These are phyloP conservation scores for Hsuehochloa calcarea DNA, from an alignment of 176 grass and related monocot species.

Conservation along the genomic window DNA sequence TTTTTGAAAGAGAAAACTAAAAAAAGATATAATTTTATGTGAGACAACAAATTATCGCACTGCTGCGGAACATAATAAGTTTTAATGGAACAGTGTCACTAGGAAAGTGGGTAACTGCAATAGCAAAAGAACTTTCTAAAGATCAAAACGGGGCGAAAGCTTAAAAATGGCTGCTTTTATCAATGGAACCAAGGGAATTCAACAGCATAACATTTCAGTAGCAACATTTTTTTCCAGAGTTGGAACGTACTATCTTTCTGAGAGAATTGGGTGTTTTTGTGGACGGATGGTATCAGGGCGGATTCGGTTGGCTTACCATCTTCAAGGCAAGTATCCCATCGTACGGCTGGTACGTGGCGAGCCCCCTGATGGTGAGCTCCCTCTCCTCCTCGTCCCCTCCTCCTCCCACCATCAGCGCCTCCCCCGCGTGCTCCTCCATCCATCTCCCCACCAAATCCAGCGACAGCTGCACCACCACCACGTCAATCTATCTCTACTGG, in stretches of 20 bases:
- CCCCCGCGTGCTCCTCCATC: slow-evolving; percentile 60
- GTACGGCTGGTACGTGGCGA: slow-evolving; percentile 74
- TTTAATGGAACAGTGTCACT: background rate
- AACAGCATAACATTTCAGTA: background rate
- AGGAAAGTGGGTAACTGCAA: background rate
- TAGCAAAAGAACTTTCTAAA: background rate
- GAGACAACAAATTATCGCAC: background rate
- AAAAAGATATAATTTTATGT: background rate
- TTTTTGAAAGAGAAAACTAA: background rate
- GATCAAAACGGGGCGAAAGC: background rate
- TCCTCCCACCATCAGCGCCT: slow-evolving; percentile 37
- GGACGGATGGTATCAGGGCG: background rate
- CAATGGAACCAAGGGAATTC: background rate
- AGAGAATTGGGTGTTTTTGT: background rate
- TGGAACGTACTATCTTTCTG: background rate
- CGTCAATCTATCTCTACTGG: background rate
- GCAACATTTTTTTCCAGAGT: background rate
- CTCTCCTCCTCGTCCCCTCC: slow-evolving; percentile 23
- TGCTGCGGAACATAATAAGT: background rate
- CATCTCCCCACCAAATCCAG: slow-evolving; percentile 85
- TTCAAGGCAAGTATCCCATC: slow-evolving; percentile 86
- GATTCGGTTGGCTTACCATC: slow-evolving; percentile 65
- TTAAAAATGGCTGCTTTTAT: background rate
- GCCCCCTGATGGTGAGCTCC: slow-evolving; percentile 69
- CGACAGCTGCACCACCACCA: slow-evolving; percentile 51